A percentile compares a stretch with the other conserved stretches of the same genome.
Conservation (phyloP, 2,329 filamentous ascomycete species). For the Didymella glomerata region DNA sequence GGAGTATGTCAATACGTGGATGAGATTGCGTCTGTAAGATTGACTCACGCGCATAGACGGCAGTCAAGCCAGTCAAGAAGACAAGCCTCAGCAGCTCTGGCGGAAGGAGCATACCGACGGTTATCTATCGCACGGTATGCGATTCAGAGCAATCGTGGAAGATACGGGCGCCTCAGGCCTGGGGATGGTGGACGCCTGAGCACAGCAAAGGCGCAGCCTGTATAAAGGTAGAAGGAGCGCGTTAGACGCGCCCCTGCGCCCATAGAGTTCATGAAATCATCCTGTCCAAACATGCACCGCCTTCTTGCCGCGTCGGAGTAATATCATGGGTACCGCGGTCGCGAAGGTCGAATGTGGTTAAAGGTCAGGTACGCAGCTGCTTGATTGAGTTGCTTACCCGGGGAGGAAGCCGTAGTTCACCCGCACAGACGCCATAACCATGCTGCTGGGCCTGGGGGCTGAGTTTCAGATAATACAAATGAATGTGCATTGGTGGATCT, state of each 20-base stretch:
- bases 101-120: constrained; percentile 11
- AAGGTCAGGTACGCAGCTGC: constrained; percentile 11
- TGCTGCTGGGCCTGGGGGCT: not conserved
- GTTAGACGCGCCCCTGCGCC: constrained; percentile 1
- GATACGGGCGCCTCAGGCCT: not conserved
- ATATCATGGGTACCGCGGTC: constrained; percentile 2
- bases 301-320: constrained; percentile 9
- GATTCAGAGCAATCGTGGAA: not conserved
- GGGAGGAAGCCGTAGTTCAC: not conserved
- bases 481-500: not conserved
- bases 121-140: not conserved
- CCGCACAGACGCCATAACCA: not conserved
- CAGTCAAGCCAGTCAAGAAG: constrained; percentile 6
- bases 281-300: not conserved
- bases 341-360: constrained; percentile 3
- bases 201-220: not conserved
- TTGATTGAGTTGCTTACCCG: constrained; percentile 13
- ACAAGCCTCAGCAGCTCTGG: constrained; percentile 12
- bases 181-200: not conserved
- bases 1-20: not conserved
- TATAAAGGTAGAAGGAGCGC: not conserved
- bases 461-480: not conserved
- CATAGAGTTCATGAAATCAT: constrained; percentile 1
- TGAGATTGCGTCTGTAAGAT: not conserved
- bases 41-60: constrained; percentile 9